A percentile compares a stretch with the other conserved stretches of the same genome.
Evolutionary conservation across 2,329 filamentous ascomycete genomes (phyloP).

Genomic region (Neopestalotiopsis sp.): DNA sequence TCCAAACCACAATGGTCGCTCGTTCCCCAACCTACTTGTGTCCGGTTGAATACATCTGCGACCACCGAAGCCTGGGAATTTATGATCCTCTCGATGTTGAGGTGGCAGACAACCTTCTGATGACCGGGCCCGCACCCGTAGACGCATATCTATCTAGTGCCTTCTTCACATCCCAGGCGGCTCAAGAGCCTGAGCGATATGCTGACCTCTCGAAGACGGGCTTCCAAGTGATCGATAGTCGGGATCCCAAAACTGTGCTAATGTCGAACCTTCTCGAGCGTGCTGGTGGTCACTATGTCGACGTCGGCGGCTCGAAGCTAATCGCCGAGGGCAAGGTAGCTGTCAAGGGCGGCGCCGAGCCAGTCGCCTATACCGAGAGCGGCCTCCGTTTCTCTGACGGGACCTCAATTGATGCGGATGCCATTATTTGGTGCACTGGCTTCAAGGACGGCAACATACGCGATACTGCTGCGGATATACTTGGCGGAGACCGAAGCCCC

Average conservation of each 20-base stretch:
- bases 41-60: conserved; percentile 36
- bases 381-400: conserved; percentile 39
- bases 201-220: conserved; percentile 37
- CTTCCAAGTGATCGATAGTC: conserved; percentile 43
- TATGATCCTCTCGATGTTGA: conserved; percentile 35
- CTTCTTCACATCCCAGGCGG: conserved; percentile 31
- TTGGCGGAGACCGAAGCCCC: not conserved
- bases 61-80: conserved; percentile 33
- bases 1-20: conserved; percentile 41
- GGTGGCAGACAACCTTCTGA: conserved; percentile 29
- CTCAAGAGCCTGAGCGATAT: conserved; percentile 41
- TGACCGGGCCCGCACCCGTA: conserved; percentile 28
- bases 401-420: conserved; percentile 36
- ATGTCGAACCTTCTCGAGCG: conserved; percentile 42
- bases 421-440: conserved; percentile 44
- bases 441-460: conserved; percentile 33
- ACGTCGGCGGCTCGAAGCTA: conserved; percentile 40
- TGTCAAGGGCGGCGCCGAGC: conserved; percentile 35
- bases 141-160: conserved; percentile 27
- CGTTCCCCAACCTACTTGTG: conserved; percentile 42
- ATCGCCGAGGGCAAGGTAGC: conserved; percentile 35
- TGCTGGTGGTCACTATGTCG: conserved; percentile 43
- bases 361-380: conserved; percentile 32
- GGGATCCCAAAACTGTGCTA: conserved; percentile 31
- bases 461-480: not conserved